phyloP scores from a whole-genome alignment of 2,329 filamentous ascomycete genomes.

The Aspergillus japonicus region DNA sequence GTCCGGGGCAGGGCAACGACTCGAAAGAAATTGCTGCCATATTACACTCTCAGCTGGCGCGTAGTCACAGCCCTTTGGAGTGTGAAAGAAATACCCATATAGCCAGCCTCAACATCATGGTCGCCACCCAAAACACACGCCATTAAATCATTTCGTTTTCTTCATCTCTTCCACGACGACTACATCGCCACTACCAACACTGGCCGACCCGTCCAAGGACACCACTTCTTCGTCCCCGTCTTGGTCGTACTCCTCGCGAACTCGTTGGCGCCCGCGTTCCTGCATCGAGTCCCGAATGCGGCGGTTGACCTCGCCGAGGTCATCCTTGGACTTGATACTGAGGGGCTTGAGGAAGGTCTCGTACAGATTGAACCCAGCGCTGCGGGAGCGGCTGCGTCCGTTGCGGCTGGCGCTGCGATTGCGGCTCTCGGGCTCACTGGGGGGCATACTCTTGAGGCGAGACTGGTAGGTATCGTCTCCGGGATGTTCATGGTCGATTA shows the following conservation, averaged over 20 bases:
- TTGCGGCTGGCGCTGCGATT: conserved; percentile 15
- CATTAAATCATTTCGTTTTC: conserved; percentile 6
- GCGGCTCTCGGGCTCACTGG: conserved; percentile 15
- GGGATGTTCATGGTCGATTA: conserved; percentile 74
- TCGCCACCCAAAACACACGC: neutral
- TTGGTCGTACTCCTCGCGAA: conserved; percentile 16
- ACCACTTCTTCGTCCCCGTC: conserved; percentile 8
- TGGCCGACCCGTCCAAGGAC: conserved; percentile 4
- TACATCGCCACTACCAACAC: conserved; percentile 5
- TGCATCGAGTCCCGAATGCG: conserved; percentile 22
- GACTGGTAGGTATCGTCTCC: conserved; percentile 12
- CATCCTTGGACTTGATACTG: conserved; percentile 17
- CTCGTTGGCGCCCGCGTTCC: conserved; percentile 19
- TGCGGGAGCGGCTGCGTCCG: conserved; percentile 17
- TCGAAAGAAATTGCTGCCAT: too few relatives aligned
- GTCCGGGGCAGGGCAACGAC: too few relatives aligned
- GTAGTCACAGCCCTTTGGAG: too few relatives aligned
- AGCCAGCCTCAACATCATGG: neutral
- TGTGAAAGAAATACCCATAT: too few relatives aligned
- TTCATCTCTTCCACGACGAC: conserved; percentile 1
- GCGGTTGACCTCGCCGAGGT: conserved; percentile 17
- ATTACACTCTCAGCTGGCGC: too few relatives aligned
- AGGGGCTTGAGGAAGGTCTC: conserved; percentile 17
- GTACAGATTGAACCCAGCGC: conserved; percentile 10
- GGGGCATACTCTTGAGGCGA: conserved; percentile 25